A percentile compares a stretch with the other conserved stretches of the same genome.
Conservation (phyloP, 2,329 filamentous ascomycete genomes). For the Colletotrichum godetiae region DNA sequence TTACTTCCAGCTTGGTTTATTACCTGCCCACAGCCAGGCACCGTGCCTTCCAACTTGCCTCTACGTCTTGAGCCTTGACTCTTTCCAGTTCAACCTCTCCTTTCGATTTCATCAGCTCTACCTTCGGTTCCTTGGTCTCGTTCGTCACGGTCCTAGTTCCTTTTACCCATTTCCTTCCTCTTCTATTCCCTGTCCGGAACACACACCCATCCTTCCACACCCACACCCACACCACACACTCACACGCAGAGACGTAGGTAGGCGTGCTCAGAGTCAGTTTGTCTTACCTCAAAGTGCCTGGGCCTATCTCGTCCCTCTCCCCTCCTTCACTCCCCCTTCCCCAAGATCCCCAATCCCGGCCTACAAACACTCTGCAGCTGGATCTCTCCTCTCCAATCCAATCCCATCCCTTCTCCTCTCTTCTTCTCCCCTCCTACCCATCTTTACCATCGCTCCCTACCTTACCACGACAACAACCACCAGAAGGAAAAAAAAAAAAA, state of each 20-base stretch:
- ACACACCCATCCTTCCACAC: neutral
- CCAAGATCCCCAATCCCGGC: constrained; percentile 27
- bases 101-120: neutral
- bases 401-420: constrained; percentile 22
- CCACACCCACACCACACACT: neutral
- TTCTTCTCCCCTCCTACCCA: constrained; percentile 1
- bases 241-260: neutral
- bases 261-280: constrained; percentile 3
- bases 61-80: constrained; percentile 22
- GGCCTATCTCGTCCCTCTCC: constrained; percentile 23
- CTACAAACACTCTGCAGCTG: constrained; percentile 22
- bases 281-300: constrained; percentile 26
- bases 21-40: constrained; percentile 1
- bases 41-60: neutral
- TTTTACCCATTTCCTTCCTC: neutral
- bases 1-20: constrained; percentile 9
- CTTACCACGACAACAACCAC: neutral
- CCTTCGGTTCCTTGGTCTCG: neutral
- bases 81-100: neutral
- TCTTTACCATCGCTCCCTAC: neutral
- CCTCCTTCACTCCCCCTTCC: constrained; percentile 10
- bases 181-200: neutral
- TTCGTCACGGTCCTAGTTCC: constrained; percentile 1
- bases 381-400: constrained; percentile 16
- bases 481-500: neutral